These are phyloP conservation scores for Fusarium verrucosum DNA, from an alignment of 2,329 filamentous ascomycete genomes.

Conservation along the genomic window DNA sequence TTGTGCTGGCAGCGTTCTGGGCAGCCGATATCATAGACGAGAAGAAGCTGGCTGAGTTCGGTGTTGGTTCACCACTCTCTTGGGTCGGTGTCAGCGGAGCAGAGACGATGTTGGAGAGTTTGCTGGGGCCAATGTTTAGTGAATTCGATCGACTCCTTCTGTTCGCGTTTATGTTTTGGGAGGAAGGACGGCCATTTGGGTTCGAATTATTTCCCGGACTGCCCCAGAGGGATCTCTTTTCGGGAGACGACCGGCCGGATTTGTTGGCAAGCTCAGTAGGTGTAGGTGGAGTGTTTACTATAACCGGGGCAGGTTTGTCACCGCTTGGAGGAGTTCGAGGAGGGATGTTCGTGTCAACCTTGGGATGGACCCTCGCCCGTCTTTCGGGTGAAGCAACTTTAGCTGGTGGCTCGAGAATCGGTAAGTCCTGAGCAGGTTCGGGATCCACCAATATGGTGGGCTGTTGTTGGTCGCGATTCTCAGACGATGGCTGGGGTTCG, in stretches of 20 bases:
- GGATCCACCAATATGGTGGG: constrained; percentile 31
- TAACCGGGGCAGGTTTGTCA: constrained; percentile 60
- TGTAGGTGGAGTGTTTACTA: constrained; percentile 74
- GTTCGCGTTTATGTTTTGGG: constrained; percentile 78
- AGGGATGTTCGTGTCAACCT: constrained; percentile 46
- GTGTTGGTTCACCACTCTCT: constrained; percentile 70
- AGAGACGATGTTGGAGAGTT: constrained; percentile 79
- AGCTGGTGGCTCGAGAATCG: constrained; percentile 45
- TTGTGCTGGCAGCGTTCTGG: constrained; percentile 84
- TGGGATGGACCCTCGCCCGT: constrained; percentile 44
- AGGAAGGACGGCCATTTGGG: constrained; percentile 65
- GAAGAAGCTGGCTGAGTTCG: constrained; percentile 78
- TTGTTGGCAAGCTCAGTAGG: constrained; percentile 58
- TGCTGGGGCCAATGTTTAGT: constrained; percentile 75
- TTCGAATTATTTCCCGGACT: constrained; percentile 41
- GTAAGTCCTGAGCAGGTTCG: constrained; percentile 32
- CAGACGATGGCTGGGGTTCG: constrained; percentile 35
- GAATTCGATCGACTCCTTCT: constrained; percentile 64
- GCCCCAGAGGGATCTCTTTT: constrained; percentile 45
- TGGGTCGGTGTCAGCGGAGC: constrained; percentile 79
- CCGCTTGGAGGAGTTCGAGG: constrained; percentile 60
- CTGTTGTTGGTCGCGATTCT: constrained; percentile 35
- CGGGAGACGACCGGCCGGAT: constrained; percentile 40
- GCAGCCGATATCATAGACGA: constrained; percentile 92
- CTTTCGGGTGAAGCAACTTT: constrained; percentile 45